Evolutionary conservation across 2,329 filamentous ascomycete genomes (phyloP).

Genomic region (Clarireedia hainanense): DNA sequence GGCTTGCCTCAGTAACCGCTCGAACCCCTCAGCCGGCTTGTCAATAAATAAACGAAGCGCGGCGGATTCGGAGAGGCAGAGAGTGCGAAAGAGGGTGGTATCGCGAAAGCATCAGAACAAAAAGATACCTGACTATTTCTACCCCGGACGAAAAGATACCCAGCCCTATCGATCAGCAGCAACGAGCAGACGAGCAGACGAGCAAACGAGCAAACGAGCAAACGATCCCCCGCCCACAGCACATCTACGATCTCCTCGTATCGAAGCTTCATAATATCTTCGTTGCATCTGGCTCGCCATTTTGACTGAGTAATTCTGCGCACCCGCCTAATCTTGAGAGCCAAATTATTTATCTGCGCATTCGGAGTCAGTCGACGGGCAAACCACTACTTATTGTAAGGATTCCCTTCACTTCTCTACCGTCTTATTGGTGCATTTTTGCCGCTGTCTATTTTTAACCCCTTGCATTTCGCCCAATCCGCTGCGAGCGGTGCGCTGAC

Average conservation of each 20-base stretch:
- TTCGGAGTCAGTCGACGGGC: not conserved
- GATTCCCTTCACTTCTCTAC: not conserved
- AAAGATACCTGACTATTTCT: not conserved
- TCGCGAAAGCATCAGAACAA: not conserved
- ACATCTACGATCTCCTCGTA: too few species aligned
- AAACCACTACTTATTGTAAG: constrained; percentile 1
- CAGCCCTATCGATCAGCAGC: not conserved
- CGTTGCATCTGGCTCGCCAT: not conserved
- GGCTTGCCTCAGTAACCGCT: too few species aligned
- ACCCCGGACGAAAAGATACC: not conserved
- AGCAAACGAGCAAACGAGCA: not conserved
- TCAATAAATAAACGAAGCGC: not conserved
- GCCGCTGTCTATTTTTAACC: constrained; percentile 9
- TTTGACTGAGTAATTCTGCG: not conserved
- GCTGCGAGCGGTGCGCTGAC: constrained; percentile 10
- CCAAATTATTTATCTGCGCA: not conserved
- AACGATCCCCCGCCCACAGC: not conserved
- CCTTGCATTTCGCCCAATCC: constrained; percentile 9
- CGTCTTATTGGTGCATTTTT: constrained; percentile 4
- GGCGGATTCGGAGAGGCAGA: not conserved
- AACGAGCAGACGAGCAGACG: not conserved
- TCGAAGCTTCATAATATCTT: not conserved
- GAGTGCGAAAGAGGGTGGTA: not conserved
- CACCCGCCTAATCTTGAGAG: not conserved
- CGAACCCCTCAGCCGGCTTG: too few species aligned